Evolutionary conservation across 352 stramenopile species (phyloP).

Genomic region (Peronospora belbahrii): DNA sequence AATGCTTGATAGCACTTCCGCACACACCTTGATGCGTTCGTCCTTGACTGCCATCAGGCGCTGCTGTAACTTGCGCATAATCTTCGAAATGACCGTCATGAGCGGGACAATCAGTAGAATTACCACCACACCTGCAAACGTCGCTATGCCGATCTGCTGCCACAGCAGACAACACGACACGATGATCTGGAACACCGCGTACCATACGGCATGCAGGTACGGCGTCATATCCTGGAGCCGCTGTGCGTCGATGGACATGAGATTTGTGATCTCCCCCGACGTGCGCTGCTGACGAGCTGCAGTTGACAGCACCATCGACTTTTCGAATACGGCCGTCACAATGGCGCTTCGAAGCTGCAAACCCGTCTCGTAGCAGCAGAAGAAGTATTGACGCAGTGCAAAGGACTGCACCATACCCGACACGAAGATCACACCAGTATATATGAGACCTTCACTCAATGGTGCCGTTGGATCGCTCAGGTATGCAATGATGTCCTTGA

Average conservation of each 20-base stretch:
- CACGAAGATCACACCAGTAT: slow-evolving; percentile 42
- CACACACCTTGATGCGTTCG: slow-evolving; percentile 88
- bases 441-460: slow-evolving; percentile 34
- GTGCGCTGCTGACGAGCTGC: slow-evolving; percentile 42
- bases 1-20: slow-evolving; percentile 91
- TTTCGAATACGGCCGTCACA: slow-evolving; percentile 40
- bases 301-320: slow-evolving; percentile 66
- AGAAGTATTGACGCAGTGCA: slow-evolving; percentile 53
- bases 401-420: slow-evolving; percentile 51
- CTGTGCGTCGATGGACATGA: slow-evolving; percentile 92
- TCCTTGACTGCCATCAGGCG: slow-evolving; percentile 89
- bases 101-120: slow-evolving; percentile 88
- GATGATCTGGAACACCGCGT: slow-evolving; percentile 57
- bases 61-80: slow-evolving; percentile 75
- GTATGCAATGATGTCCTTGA: slow-evolving; percentile 62
- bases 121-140: slow-evolving; percentile 83
- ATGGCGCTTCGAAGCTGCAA: slow-evolving; percentile 46
- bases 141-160: slow-evolving; percentile 53
- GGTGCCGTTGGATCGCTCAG: slow-evolving; percentile 38
- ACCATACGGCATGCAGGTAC: slow-evolving; percentile 86
- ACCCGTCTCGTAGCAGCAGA: slow-evolving; percentile 54
- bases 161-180: slow-evolving; percentile 46
- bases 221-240: slow-evolving; percentile 87
- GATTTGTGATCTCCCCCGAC: slow-evolving; percentile 90
- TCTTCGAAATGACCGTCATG: slow-evolving; percentile 64